Percentiles rank a stretch among this genome's conserved stretches.
These are phyloP conservation scores for Ophioceras dolichostomum DNA, from an alignment of 2,329 filamentous ascomycete species.

Conservation along the genomic window DNA sequence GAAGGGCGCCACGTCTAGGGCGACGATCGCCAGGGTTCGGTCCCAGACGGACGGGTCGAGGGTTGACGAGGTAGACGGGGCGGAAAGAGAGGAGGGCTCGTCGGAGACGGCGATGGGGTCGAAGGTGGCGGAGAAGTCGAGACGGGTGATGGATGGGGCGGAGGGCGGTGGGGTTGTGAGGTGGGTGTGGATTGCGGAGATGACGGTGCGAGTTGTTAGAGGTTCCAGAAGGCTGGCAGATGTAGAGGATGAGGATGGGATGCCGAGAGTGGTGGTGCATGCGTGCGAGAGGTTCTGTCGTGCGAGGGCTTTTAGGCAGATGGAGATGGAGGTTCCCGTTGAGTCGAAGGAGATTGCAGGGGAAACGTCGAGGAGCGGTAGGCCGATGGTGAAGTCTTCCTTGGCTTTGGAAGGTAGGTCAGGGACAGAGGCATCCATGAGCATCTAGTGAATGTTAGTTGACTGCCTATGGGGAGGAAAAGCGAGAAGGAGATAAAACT, in stretches of 20 bases:
- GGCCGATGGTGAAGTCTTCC: conserved; percentile 39
- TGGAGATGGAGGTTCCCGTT: conserved; percentile 17
- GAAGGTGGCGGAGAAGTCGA: conserved; percentile 46
- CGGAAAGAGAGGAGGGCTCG: conserved; percentile 13
- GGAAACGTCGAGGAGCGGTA: conserved; percentile 33
- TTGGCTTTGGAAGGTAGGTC: conserved; percentile 30
- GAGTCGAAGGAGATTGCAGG: conserved; percentile 18
- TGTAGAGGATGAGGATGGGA: too few relatives aligned
- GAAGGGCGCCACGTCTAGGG: conserved; percentile 75
- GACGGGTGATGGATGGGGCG: conserved; percentile 24
- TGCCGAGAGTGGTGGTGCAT: too few relatives aligned
- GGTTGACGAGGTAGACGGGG: conserved; percentile 20
- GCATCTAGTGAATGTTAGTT: conserved; percentile 22
- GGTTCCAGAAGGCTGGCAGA: conserved; percentile 4
- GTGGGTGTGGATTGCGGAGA: conserved; percentile 24
- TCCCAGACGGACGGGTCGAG: conserved; percentile 68
- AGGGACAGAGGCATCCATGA: conserved; percentile 52
- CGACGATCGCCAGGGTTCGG: conserved; percentile 51
- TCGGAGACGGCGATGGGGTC: conserved; percentile 44
- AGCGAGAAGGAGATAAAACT: not conserved
- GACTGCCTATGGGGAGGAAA: not conserved
- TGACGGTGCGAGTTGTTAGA: conserved; percentile 10
- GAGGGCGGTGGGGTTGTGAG: conserved; percentile 14
- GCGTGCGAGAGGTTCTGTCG: conserved; percentile 13
- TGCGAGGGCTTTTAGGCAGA: conserved; percentile 19